phyloP scores from a whole-genome alignment of 352 stramenopile genomes.

The Globisporangium recalcitrans region DNA sequence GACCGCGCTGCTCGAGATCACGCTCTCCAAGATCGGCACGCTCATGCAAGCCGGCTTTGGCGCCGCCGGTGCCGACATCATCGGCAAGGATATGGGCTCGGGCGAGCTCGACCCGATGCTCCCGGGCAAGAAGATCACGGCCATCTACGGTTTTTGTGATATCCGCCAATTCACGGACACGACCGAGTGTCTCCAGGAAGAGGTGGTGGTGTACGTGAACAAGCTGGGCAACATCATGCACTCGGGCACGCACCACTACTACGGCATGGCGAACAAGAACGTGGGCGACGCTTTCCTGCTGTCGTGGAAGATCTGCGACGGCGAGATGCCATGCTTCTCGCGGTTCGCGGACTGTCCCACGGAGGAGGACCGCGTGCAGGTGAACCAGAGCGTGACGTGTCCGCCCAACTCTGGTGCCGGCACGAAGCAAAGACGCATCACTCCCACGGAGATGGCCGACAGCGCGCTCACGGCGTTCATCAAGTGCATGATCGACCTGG shows the following conservation, averaged over 20 bases:
- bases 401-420: conserved; percentile 60
- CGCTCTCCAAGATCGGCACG: conserved; percentile 73
- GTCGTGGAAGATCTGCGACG: conserved; percentile 91
- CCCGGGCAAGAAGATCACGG: conserved; percentile 88
- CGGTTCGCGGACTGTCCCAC: conserved; percentile 75
- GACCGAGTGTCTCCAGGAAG: conserved; percentile 87
- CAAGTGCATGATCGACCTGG: conserved; percentile 90
- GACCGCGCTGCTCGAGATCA: conserved; percentile 78
- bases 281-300: conserved; percentile 92
- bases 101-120: conserved; percentile 87
- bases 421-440: conserved; percentile 60
- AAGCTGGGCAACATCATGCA: conserved; percentile 89
- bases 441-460: conserved; percentile 89
- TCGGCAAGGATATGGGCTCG: conserved; percentile 84
- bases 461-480: conserved; percentile 94
- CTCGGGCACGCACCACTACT: conserved; percentile 79
- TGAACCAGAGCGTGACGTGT: conserved; percentile 67
- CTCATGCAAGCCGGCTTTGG: conserved; percentile 86
- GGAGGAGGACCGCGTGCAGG: conserved; percentile 64
- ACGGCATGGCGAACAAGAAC: conserved; percentile 87
- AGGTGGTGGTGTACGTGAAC: conserved; percentile 92
- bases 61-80: conserved; percentile 75
- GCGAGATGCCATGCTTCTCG: conserved; percentile 72
- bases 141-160: conserved; percentile 94
- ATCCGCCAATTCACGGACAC: conserved; percentile 93